Evolutionary conservation across 768 basidiomycete genomes (phyloP).

Genomic region (Sarcomyxa edulis): DNA sequence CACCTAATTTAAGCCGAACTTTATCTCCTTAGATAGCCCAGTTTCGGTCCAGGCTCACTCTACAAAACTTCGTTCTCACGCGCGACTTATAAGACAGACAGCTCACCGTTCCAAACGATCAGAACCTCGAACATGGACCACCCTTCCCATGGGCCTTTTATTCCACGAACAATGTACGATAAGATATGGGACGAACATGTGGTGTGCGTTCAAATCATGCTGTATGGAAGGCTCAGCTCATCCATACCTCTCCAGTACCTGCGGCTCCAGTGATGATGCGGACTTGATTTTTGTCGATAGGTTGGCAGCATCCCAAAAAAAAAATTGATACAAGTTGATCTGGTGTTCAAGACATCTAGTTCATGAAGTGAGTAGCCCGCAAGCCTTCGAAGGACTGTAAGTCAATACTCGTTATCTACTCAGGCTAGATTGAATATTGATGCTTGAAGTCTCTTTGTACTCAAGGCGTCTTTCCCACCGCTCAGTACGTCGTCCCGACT

Average conservation of each 20-base stretch:
- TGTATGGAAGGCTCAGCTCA: slow-evolving; percentile 3
- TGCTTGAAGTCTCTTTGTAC: slow-evolving; percentile 11
- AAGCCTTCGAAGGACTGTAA: slow-evolving; percentile 85
- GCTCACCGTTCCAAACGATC: no score
- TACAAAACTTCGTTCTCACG: no score
- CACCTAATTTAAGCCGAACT: no score
- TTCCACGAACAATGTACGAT: slow-evolving; percentile 94
- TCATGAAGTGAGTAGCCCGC: slow-evolving; percentile 90
- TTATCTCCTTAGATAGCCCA: no score
- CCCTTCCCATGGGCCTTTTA: no score
- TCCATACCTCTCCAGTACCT: slow-evolving; percentile 33
- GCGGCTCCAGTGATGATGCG: slow-evolving; percentile 68
- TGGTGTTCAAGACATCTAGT: slow-evolving; percentile 47
- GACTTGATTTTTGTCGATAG: slow-evolving; percentile 82
- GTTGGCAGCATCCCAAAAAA: slow-evolving; percentile 27
- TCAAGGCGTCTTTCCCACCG: slow-evolving; percentile 66
- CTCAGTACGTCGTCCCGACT: slow-evolving; percentile 78
- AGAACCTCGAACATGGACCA: no score
- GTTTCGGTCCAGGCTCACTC: no score
- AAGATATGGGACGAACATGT: slow-evolving; percentile 98
- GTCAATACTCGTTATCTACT: slow-evolving; percentile 24
- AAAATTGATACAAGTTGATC: neutral
- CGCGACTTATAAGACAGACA: no score
- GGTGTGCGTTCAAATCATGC: slow-evolving; percentile 57
- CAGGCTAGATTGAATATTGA: neutral